Evolutionary conservation across 345 rosid genomes (phyloP), one percentile per base, ranked within the genome.

Genomic region (Linum lewisii): DNA sequence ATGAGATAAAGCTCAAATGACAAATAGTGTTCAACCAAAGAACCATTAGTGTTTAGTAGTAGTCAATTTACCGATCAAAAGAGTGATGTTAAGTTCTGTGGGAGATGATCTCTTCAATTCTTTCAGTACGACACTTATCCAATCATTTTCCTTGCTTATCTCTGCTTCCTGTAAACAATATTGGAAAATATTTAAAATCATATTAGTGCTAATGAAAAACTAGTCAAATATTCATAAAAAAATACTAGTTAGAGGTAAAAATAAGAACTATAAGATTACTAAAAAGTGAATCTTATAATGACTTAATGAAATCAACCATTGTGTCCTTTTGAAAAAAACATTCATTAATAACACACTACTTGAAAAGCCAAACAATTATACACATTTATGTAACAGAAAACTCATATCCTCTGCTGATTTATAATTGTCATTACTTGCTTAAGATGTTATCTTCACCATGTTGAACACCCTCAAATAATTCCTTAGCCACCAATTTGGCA

Each of bases 101-200:
- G 97, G 95, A 8, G 97, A 92, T 0, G 96, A 80, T 67, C 87
- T 80, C 72, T 82, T 92, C 61, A 92, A 64, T 18, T 87, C 86
- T 81, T 86, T 84, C 58, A 92, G 65, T 52, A 83, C 20, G 26
- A 87, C 77, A 58, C 75, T 73, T 25, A 84, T 84, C 97, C 97
- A 88, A 65, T 72, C 91, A 72, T 82, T 83, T 53, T 81, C 87
- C 74, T 83, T 88, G 66, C 82, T 74, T 13, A 80, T 85, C 74
- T 84, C 89, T 50, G 68, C 76, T 79, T 79, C 98, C 98, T 92
- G 75, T 57, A 58, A 24, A 38, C 26, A 44, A 18, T 65, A 53
- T 24, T 6, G 44, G 13, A 21, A 4, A 18, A 50, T 11, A 1
- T 21, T 20, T 26, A 6, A 21, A 15, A 26, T 36, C 45, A 59